Percentiles rank a stretch among this genome's conserved stretches.
Evolutionary conservation across 2,329 filamentous ascomycete genomes (phyloP).

Genomic region (Diaporthe longicolla): DNA sequence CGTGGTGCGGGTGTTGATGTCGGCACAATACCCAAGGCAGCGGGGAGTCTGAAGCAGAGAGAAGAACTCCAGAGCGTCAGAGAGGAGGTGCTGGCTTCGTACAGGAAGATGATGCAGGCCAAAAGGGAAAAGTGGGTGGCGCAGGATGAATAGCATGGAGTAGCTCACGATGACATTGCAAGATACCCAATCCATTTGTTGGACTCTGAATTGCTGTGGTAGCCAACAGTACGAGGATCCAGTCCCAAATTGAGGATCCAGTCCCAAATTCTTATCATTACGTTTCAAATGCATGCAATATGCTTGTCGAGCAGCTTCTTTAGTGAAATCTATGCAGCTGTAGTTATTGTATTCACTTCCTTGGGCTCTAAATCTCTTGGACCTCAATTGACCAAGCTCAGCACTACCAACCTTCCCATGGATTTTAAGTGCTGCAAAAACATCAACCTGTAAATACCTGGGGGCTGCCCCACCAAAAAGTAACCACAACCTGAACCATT

Average conservation of each 20-base stretch:
- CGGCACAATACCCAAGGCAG: slow-evolving; percentile 76
- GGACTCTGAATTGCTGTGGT: neutral
- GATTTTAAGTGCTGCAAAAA: too few relatives aligned
- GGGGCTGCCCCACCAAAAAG: too few relatives aligned
- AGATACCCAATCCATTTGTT: slow-evolving; percentile 18
- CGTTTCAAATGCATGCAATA: neutral
- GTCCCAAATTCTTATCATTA: neutral
- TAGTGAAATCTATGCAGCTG: neutral
- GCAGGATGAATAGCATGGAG: neutral
- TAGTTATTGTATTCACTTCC: neutral
- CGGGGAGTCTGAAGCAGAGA: slow-evolving; percentile 78
- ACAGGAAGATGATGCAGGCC: slow-evolving; percentile 77
- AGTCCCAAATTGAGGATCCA: neutral
- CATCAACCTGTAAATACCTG: neutral
- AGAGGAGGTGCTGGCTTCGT: slow-evolving; percentile 79
- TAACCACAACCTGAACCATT: neutral
- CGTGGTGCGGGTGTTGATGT: slow-evolving; percentile 76
- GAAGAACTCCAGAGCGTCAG: slow-evolving; percentile 81
- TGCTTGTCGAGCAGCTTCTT: neutral
- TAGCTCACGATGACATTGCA: neutral
- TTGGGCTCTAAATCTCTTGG: neutral
- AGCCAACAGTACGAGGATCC: neutral
- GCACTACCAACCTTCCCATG: neutral
- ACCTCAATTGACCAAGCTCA: neutral
- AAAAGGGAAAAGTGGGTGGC: slow-evolving; percentile 52